A percentile compares a stretch with the other conserved stretches of the same genome.
These are phyloP conservation scores for Boletus pseudopeckii DNA, from an alignment of 768 basidiomycete species.

Conservation along the genomic window DNA sequence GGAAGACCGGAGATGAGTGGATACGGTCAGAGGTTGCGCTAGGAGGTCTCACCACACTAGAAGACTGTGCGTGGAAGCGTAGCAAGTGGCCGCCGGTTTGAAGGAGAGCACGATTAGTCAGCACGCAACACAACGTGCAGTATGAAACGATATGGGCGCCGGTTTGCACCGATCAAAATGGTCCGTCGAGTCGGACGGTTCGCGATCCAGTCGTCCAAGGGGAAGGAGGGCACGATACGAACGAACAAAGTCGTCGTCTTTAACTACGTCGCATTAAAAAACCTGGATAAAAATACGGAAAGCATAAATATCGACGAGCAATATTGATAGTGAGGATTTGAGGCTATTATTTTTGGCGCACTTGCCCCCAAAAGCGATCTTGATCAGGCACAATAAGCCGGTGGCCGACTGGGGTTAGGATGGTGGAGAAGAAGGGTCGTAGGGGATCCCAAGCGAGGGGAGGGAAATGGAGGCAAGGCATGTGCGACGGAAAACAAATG, in stretches of 20 bases:
- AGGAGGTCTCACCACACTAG: slow-evolving; percentile 5
- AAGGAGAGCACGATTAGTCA: slow-evolving; percentile 20
- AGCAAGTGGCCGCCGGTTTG: slow-evolving; percentile 23
- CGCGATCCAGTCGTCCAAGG: not conserved
- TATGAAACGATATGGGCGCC: slow-evolving; percentile 9
- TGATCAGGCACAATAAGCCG: slow-evolving; percentile 27
- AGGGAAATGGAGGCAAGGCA: not conserved
- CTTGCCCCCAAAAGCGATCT: slow-evolving; percentile 10
- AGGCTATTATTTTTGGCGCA: slow-evolving; percentile 34
- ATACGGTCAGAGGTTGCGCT: slow-evolving; percentile 1
- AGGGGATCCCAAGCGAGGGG: not conserved
- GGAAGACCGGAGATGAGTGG: slow-evolving; percentile 24
- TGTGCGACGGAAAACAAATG: slow-evolving; percentile 1
- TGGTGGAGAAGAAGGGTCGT: slow-evolving; percentile 15
- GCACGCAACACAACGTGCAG: slow-evolving; percentile 15
- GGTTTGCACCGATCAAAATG: slow-evolving; percentile 1
- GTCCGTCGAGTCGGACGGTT: not conserved
- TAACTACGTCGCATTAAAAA: not conserved
- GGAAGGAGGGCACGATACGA: not conserved
- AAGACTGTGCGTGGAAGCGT: slow-evolving; percentile 22
- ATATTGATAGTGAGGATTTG: not conserved
- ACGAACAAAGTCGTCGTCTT: not conserved
- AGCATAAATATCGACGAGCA: slow-evolving; percentile 19
- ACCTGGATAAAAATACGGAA: slow-evolving; percentile 23
- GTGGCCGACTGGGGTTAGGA: slow-evolving; percentile 8